These are phyloP conservation scores for Ophiostoma quercus DNA, from an alignment of 2,329 filamentous ascomycete genomes.

Conservation along the genomic window DNA sequence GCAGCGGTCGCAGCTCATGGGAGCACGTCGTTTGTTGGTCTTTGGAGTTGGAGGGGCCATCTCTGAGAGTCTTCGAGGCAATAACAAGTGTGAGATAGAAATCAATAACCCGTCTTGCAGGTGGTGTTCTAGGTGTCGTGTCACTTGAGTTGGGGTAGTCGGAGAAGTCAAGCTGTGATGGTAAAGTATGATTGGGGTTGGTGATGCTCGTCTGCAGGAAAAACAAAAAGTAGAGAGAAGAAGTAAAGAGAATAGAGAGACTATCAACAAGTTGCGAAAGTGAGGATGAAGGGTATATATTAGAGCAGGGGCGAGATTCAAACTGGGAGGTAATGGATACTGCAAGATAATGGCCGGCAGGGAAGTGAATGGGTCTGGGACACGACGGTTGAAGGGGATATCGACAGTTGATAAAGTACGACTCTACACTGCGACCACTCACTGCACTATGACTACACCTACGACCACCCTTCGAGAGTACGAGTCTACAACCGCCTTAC, in stretches of 20 bases:
- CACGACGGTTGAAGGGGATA: neutral
- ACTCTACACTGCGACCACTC: neutral
- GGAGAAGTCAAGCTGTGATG: neutral
- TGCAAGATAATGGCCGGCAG: neutral
- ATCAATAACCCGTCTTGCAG: neutral
- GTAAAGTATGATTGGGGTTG: neutral
- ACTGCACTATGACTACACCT: neutral
- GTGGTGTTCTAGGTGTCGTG: neutral
- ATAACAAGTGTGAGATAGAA: neutral
- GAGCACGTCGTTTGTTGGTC: constrained; percentile 29
- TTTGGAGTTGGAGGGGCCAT: constrained; percentile 14
- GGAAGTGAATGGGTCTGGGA: neutral
- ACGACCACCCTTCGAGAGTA: neutral
- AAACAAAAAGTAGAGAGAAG: neutral
- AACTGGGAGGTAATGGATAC: neutral
- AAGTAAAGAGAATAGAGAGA: neutral
- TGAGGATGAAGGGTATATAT: neutral
- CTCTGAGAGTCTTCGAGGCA: neutral
- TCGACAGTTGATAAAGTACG: neutral
- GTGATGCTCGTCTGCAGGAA: neutral
- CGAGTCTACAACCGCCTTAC: neutral
- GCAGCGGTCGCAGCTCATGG: constrained; percentile 33
- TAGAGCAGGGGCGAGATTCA: neutral
- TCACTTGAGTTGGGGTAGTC: constrained; percentile 11
- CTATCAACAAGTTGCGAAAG: neutral